A percentile compares a stretch with the other conserved stretches of the same genome.
These are phyloP conservation scores for Nelumbo lutea DNA, from an alignment of 164 flowering plant genomes.

Conservation along the genomic window DNA sequence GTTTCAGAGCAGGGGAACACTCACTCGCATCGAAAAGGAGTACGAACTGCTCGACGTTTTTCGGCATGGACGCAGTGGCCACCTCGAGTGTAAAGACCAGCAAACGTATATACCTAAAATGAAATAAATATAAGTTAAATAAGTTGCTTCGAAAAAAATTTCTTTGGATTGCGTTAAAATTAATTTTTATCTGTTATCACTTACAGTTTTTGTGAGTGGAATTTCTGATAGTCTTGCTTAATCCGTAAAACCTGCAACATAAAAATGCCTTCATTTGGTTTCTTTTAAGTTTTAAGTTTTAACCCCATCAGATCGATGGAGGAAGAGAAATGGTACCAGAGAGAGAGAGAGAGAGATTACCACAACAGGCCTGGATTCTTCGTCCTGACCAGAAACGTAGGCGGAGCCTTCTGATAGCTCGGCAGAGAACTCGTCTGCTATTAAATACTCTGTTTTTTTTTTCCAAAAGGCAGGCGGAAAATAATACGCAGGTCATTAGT, in stretches of 20 bases:
- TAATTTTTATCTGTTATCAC: conserved; percentile 14
- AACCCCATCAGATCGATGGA: too few relatives aligned
- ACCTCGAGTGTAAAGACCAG: conserved; percentile 92
- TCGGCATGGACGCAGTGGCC: conserved; percentile 79
- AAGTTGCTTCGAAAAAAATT: conserved; percentile 1
- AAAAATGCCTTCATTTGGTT: background rate
- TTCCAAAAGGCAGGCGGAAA: conserved; percentile 2
- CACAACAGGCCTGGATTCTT: conserved; percentile 79
- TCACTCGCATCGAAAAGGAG: conserved; percentile 93
- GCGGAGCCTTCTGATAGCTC: conserved; percentile 96
- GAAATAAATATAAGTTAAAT: background rate
- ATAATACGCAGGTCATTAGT: background rate
- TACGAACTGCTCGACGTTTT: conserved; percentile 72
- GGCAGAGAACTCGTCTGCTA: conserved; percentile 92
- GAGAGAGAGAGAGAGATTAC: conserved; percentile 28
- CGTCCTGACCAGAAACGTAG: conserved; percentile 85
- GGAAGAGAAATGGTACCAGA: background rate
- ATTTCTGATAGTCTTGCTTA: conserved; percentile 94
- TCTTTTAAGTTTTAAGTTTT: background rate
- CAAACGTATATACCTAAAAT: conserved; percentile 68
- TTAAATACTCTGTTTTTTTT: conserved; percentile 53
- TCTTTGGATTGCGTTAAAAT: background rate
- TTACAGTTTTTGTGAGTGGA: conserved; percentile 87
- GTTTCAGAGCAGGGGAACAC: conserved; percentile 12
- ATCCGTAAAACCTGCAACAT: conserved; percentile 73